Conservation (phyloP, 495 filamentous ascomycete species). For the Neurospora sp. region DNA sequence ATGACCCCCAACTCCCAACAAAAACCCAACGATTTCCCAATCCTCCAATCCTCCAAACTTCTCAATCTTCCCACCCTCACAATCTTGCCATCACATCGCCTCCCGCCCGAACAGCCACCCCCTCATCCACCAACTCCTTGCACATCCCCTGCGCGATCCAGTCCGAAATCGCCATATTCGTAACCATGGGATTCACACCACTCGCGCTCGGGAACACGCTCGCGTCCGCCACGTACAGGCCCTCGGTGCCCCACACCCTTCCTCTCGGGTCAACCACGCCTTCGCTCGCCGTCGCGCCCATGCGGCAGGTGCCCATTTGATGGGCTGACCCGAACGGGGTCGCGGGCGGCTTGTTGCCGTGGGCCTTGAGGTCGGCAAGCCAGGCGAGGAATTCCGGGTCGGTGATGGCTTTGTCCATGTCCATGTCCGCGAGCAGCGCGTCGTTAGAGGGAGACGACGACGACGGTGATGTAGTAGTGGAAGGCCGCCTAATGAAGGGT, state of each 20-base stretch:
- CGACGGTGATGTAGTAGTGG: background rate
- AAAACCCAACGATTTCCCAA: background rate
- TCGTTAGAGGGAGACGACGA: no score
- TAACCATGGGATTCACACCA: constrained; percentile 92
- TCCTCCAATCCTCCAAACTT: background rate
- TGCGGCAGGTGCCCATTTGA: constrained; percentile 87
- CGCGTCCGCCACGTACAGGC: constrained; percentile 73
- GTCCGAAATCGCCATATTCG: constrained; percentile 74
- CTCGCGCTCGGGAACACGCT: constrained; percentile 84
- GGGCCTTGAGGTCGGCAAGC: constrained; percentile 46
- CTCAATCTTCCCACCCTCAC: background rate
- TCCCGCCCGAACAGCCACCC: background rate
- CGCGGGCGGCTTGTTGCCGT: constrained; percentile 41
- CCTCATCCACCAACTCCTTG: constrained; percentile 23
- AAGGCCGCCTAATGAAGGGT: constrained; percentile 50
- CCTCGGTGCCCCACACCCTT: constrained; percentile 65
- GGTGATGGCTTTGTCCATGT: constrained; percentile 46
- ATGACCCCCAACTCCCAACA: background rate
- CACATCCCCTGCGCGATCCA: constrained; percentile 46
- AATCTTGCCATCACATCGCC: background rate
- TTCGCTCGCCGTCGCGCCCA: constrained; percentile 48
- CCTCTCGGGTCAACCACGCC: constrained; percentile 71
- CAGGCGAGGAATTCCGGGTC: constrained; percentile 58
- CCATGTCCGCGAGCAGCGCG: constrained; percentile 2
- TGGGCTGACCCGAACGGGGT: constrained; percentile 52